Percentiles rank a stretch among this genome's conserved stretches.
Conservation (phyloP, 2,329 filamentous ascomycete species). For the Hypoxylon sp. region DNA sequence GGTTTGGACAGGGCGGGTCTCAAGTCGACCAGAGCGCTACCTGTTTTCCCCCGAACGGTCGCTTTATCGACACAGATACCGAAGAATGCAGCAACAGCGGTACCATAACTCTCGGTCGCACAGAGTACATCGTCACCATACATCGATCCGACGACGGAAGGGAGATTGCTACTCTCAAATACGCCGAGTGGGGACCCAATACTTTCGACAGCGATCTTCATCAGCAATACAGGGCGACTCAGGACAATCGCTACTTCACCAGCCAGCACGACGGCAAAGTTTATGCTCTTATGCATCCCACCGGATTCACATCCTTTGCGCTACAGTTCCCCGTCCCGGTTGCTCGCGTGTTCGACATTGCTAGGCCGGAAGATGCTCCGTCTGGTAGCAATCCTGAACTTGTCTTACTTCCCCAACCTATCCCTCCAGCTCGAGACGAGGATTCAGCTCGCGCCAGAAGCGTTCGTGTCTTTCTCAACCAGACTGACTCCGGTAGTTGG, state of each 20-base stretch:
- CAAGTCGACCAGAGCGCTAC: constrained; percentile 77
- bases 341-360: constrained; percentile 89
- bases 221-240: constrained; percentile 80
- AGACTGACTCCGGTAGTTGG: constrained; percentile 88
- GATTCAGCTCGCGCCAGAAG: constrained; percentile 64
- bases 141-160: constrained; percentile 78
- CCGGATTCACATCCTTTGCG: constrained; percentile 70
- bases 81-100: constrained; percentile 84
- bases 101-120: constrained; percentile 84
- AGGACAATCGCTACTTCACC: constrained; percentile 91
- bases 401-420: constrained; percentile 86
- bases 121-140: constrained; percentile 91
- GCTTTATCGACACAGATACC: constrained; percentile 70
- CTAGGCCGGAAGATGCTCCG: constrained; percentile 74
- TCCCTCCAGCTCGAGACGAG: constrained; percentile 69
- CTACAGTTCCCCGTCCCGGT: constrained; percentile 81
- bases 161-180: constrained; percentile 88
- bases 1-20: constrained; percentile 80
- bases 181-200: constrained; percentile 95
- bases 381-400: constrained; percentile 77
- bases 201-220: constrained; percentile 89
- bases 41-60: constrained; percentile 76
- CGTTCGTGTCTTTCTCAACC: constrained; percentile 84
- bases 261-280: constrained; percentile 86
- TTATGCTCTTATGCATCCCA: constrained; percentile 79